These are phyloP conservation scores for Mesembryanthemum crystallinum DNA, from an alignment of 148 eudicot genomes.

Conservation along the genomic window DNA sequence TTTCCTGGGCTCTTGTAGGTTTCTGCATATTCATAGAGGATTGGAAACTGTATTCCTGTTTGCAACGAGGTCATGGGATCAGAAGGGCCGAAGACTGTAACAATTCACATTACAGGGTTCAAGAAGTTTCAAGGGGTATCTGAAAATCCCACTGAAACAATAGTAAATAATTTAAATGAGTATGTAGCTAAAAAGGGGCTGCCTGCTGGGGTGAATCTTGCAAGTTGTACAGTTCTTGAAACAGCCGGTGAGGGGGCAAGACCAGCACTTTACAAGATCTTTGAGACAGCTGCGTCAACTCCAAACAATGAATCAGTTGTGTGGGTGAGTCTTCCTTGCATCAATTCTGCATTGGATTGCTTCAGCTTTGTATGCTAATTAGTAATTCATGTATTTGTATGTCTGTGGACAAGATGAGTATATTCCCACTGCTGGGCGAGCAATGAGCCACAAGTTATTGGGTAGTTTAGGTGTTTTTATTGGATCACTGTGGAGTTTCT, in stretches of 20 bases:
- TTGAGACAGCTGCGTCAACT: constrained; percentile 38
- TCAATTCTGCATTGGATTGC: not conserved
- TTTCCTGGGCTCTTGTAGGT: constrained; percentile 2
- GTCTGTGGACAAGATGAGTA: no score
- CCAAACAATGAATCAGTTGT: constrained; percentile 36
- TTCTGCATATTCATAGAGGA: constrained; percentile 15
- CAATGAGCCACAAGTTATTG: no score
- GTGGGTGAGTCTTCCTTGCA: constrained; percentile 46
- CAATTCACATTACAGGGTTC: constrained; percentile 72
- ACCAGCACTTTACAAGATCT: constrained; percentile 41
- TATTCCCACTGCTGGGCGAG: no score
- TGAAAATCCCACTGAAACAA: constrained; percentile 66
- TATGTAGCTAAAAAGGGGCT: constrained; percentile 46
- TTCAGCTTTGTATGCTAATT: not conserved
- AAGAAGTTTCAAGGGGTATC: constrained; percentile 73
- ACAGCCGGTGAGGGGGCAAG: constrained; percentile 75
- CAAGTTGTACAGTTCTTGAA: constrained; percentile 65
- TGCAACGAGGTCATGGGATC: constrained; percentile 56
- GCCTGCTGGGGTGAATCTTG: constrained; percentile 47
- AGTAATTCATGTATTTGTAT: not conserved
- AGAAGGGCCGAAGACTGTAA: constrained; percentile 56
- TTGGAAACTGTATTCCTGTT: constrained; percentile 30
- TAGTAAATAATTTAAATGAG: constrained; percentile 44
- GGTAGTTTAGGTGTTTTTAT: not conserved
- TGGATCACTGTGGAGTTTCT: no score